These are phyloP conservation scores for Citrullus colocynthis DNA, from an alignment of 306 rosid genomes.

Conservation along the genomic window DNA sequence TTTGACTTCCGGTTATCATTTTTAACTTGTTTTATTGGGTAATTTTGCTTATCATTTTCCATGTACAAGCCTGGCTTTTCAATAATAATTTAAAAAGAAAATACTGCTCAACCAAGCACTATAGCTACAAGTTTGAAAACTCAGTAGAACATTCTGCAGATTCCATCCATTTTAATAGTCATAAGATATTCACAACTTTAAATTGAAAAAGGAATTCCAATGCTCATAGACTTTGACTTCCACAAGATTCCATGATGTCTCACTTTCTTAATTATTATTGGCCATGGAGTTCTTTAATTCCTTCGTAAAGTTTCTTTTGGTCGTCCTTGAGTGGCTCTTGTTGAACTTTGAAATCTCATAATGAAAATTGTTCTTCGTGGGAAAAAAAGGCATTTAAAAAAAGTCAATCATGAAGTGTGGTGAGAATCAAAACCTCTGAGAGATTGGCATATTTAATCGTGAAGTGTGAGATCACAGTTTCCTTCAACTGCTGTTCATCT, in stretches of 20 bases:
- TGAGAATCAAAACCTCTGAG: constrained; percentile 53
- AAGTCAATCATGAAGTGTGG: not conserved
- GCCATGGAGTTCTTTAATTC: not conserved
- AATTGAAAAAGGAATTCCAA: not conserved
- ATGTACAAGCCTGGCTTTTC: not conserved
- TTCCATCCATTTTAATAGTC: not conserved
- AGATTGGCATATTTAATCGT: constrained; percentile 46
- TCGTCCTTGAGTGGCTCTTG: not conserved
- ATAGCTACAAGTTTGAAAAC: not conserved
- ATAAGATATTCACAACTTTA: not conserved
- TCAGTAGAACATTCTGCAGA: not conserved
- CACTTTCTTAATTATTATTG: not conserved
- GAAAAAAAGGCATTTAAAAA: not conserved
- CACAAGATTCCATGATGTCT: not conserved
- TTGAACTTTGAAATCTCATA: not conserved
- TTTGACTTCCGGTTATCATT: not conserved
- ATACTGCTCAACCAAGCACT: not conserved
- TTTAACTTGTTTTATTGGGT: not conserved
- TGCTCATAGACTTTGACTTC: not conserved
- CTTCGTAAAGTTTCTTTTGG: not conserved
- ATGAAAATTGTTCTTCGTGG: not conserved
- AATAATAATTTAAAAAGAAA: not conserved
- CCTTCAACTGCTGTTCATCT: constrained; percentile 58
- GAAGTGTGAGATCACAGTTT: constrained; percentile 51
- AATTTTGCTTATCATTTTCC: not conserved